These are phyloP conservation scores for Penicillium psychrosexuale DNA, from an alignment of 2,329 filamentous ascomycete species.

Conservation along the genomic window DNA sequence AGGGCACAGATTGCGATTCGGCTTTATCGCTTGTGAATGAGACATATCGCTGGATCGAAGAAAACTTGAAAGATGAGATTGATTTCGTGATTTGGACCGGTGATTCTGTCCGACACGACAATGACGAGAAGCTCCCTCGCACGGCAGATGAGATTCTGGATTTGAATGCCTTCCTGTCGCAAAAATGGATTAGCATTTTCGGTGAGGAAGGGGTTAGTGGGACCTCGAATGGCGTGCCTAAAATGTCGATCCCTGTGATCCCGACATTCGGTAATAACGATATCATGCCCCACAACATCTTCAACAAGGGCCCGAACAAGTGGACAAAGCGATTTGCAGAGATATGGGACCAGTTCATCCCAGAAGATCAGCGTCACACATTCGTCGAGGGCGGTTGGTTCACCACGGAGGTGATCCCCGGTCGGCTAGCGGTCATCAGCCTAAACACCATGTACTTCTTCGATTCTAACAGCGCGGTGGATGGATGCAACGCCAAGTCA, in stretches of 20 bases:
- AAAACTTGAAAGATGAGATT: slow-evolving; percentile 71
- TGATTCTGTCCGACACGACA: slow-evolving; percentile 85
- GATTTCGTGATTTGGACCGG: slow-evolving; percentile 95
- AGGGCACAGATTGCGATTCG: slow-evolving; percentile 84
- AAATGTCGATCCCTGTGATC: slow-evolving; percentile 72
- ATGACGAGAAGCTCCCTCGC: slow-evolving; percentile 75
- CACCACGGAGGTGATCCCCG: slow-evolving; percentile 84
- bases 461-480: slow-evolving; percentile 85
- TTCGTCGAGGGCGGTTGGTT: slow-evolving; percentile 96
- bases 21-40: slow-evolving; percentile 77
- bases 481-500: slow-evolving; percentile 74
- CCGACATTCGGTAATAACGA: slow-evolving; percentile 97
- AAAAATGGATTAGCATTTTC: slow-evolving; percentile 75
- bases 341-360: slow-evolving; percentile 84
- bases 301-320: slow-evolving; percentile 77
- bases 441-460: slow-evolving; percentile 97
- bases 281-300: slow-evolving; percentile 93
- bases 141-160: slow-evolving; percentile 70
- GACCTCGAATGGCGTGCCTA: slow-evolving; percentile 49
- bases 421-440: slow-evolving; percentile 82
- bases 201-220: slow-evolving; percentile 44
- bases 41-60: slow-evolving; percentile 83
- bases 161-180: slow-evolving; percentile 71
- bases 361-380: slow-evolving; percentile 83
- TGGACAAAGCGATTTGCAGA: slow-evolving; percentile 76